These are phyloP conservation scores for Rutstroemia sp. DNA, from an alignment of 2,329 filamentous ascomycete species.

Conservation along the genomic window DNA sequence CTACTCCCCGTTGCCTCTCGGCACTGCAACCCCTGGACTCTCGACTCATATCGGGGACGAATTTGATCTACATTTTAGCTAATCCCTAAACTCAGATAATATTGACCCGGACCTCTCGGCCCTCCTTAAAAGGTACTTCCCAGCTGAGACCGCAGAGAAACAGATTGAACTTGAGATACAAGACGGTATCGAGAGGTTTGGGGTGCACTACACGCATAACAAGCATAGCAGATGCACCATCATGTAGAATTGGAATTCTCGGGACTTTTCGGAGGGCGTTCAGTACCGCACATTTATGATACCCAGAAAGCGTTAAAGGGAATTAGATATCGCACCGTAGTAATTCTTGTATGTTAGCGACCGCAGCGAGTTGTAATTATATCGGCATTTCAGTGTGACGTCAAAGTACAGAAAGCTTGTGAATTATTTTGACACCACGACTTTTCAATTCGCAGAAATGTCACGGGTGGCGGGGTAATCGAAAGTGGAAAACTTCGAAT, in stretches of 20 bases:
- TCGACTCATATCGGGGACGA: background rate
- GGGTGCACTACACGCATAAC: slow-evolving; percentile 50
- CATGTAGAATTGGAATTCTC: slow-evolving; percentile 38
- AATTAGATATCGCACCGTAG: too few species aligned
- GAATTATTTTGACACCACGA: background rate
- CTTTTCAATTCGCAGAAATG: background rate
- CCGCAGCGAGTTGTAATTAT: too few species aligned
- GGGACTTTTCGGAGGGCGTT: too few species aligned
- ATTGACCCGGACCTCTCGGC: slow-evolving; percentile 61
- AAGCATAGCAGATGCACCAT: slow-evolving; percentile 47
- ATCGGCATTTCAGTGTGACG: background rate
- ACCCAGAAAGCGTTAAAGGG: too few species aligned
- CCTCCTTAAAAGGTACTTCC: slow-evolving; percentile 71
- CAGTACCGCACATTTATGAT: too few species aligned
- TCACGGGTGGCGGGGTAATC: background rate
- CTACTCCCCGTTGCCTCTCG: background rate
- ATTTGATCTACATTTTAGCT: background rate
- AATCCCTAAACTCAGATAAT: slow-evolving; percentile 41
- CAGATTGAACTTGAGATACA: slow-evolving; percentile 66
- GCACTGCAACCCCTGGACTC: background rate
- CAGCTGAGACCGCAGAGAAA: slow-evolving; percentile 60
- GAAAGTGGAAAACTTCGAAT: too few species aligned
- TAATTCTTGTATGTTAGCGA: too few species aligned
- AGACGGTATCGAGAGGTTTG: slow-evolving; percentile 66
- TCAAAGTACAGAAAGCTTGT: background rate